Conservation (phyloP, 192 early-diverging fungal species). For the Podila verticillata region DNA sequence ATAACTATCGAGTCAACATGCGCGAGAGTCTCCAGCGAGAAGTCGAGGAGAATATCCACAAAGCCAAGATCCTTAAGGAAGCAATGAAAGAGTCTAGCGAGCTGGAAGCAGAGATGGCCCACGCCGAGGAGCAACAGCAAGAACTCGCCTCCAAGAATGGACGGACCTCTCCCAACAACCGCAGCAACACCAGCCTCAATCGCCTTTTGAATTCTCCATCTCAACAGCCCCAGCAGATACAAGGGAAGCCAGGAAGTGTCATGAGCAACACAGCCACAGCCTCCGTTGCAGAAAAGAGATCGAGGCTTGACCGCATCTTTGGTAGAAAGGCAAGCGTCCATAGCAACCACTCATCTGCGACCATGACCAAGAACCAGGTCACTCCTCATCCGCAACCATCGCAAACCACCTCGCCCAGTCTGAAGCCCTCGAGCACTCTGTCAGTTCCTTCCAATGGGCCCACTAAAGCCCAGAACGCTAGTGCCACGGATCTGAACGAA, state of each 20-base stretch:
- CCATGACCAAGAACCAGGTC: conserved; percentile 17
- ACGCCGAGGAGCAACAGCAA: conserved; percentile 29
- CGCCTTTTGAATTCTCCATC: neutral
- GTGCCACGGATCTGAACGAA: conserved; percentile 21
- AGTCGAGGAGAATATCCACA: conserved; percentile 47
- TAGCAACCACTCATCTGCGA: conserved; percentile 5
- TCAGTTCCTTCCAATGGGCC: neutral
- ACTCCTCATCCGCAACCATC: conserved; percentile 32
- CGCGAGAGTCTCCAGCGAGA: conserved; percentile 48
- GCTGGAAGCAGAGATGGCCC: conserved; percentile 32
- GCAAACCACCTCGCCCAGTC: conserved; percentile 6
- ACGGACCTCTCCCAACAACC: conserved; percentile 11
- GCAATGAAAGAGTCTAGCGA: conserved; percentile 51
- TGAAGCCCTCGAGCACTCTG: conserved; percentile 6
- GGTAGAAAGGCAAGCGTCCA: conserved; percentile 28
- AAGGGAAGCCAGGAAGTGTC: conserved; percentile 3
- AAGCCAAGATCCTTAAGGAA: conserved; percentile 48
- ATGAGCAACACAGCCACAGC: neutral
- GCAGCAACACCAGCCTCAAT: conserved; percentile 31
- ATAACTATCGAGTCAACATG: conserved; percentile 50
- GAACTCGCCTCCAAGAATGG: conserved; percentile 8
- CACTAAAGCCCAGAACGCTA: conserved; percentile 5
- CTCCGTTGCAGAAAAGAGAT: conserved; percentile 19
- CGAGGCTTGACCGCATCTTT: conserved; percentile 35
- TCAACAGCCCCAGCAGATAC: neutral